phyloP scores from a whole-genome alignment of 345 rosid genomes.

The Populus pruinosa region DNA sequence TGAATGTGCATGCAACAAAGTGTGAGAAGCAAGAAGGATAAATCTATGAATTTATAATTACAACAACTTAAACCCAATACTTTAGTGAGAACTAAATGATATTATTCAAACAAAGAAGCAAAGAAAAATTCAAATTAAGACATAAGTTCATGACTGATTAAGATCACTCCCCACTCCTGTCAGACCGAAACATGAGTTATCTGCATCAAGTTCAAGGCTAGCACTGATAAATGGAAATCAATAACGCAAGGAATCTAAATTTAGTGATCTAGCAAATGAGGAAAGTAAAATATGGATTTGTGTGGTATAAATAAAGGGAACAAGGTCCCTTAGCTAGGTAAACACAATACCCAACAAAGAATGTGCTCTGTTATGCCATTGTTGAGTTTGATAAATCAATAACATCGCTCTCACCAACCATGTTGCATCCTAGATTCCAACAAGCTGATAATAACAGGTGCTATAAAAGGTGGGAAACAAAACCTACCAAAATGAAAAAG shows the following conservation, averaged over 20 bases:
- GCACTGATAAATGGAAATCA: background rate
- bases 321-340: background rate
- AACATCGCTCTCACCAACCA: background rate
- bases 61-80: background rate
- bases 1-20: constrained; percentile 26
- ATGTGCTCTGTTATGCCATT: background rate
- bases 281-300: background rate
- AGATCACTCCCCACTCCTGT: background rate
- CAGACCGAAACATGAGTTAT: background rate
- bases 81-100: background rate
- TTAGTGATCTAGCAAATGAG: background rate
- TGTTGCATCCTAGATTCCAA: background rate
- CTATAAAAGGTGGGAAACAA: constrained; percentile 15
- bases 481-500: constrained; percentile 84
- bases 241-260: background rate
- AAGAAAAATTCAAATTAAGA: background rate
- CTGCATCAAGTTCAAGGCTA: background rate
- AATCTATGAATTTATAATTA: background rate
- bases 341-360: background rate
- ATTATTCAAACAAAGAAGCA: background rate
- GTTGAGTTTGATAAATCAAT: background rate
- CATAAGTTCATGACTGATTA: background rate
- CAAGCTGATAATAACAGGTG: background rate
- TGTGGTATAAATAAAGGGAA: background rate
- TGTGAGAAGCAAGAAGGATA: constrained; percentile 9